phyloP scores from a whole-genome alignment of 768 basidiomycete genomes.

The Trametes maxima region DNA sequence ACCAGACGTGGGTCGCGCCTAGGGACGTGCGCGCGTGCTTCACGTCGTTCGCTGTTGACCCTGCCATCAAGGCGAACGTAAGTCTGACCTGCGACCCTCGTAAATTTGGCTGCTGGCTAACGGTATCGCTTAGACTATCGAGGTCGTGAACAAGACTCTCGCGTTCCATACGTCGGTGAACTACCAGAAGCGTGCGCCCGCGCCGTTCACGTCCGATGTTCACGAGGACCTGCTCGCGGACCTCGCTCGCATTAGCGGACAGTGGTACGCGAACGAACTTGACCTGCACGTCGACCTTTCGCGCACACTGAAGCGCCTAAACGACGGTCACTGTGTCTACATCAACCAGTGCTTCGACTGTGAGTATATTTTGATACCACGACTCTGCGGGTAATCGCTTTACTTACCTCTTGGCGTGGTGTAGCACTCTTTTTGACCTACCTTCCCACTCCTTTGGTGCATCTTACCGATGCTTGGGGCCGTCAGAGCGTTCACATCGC shows the following conservation, averaged over 20 bases:
- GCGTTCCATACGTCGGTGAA: constrained; percentile 65
- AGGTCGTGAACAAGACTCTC: constrained; percentile 58
- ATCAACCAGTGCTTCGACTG: constrained; percentile 59
- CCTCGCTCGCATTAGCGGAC: constrained; percentile 47
- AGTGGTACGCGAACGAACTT: constrained; percentile 52
- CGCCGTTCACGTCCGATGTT: constrained; percentile 54
- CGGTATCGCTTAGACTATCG: constrained; percentile 44
- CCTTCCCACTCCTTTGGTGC: constrained; percentile 50
- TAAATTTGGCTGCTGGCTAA: background rate
- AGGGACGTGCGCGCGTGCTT: constrained; percentile 54
- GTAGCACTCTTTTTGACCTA: constrained; percentile 40
- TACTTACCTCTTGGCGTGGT: background rate
- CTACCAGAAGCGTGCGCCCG: constrained; percentile 57
- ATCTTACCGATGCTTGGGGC: constrained; percentile 48
- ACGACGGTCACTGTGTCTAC: constrained; percentile 62
- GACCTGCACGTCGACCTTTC: constrained; percentile 59
- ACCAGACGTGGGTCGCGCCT: constrained; percentile 58
- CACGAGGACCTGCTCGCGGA: constrained; percentile 58
- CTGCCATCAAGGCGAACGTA: constrained; percentile 53
- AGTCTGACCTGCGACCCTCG: constrained; percentile 17
- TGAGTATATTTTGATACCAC: constrained; percentile 26
- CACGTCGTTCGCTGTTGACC: constrained; percentile 49
- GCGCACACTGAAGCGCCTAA: constrained; percentile 52
- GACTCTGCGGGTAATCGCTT: background rate
- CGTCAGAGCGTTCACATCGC: constrained; percentile 53